Conservation (phyloP, 306 rosid species). For the Begonia fuchsioides region DNA sequence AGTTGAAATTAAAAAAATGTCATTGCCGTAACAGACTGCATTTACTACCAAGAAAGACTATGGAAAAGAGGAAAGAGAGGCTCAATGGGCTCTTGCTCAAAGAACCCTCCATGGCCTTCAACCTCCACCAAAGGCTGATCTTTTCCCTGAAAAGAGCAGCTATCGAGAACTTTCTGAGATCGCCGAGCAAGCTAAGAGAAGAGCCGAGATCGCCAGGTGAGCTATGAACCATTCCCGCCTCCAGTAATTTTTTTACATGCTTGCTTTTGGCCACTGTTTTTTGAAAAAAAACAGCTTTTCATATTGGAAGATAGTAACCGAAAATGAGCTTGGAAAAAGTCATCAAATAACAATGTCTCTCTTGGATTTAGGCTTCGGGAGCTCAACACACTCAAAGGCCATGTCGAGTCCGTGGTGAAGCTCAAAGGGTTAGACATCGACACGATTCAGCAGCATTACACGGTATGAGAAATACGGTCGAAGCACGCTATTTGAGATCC, state of each 20-base stretch:
- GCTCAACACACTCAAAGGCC: slow-evolving; percentile 90
- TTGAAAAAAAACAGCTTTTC: too few relatives aligned
- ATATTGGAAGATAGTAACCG: not conserved
- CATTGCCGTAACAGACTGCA: slow-evolving; percentile 56
- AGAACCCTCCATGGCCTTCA: slow-evolving; percentile 95
- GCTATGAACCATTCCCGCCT: not conserved
- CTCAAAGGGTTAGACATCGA: slow-evolving; percentile 92
- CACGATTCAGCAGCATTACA: slow-evolving; percentile 90
- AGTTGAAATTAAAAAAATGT: slow-evolving; percentile 3
- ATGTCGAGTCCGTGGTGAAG: slow-evolving; percentile 95
- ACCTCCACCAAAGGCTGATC: slow-evolving; percentile 43
- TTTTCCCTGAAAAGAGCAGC: slow-evolving; percentile 74
- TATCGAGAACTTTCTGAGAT: slow-evolving; percentile 93
- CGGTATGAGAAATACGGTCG: slow-evolving; percentile 37
- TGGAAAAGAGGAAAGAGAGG: slow-evolving; percentile 89
- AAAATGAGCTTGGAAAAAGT: not conserved
- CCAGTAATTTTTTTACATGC: too few relatives aligned
- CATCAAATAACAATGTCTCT: not conserved
- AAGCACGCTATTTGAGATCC: not conserved
- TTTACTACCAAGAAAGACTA: slow-evolving; percentile 98
- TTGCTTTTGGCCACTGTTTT: too few relatives aligned
- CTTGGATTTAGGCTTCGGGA: slow-evolving; percentile 64
- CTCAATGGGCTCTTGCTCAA: slow-evolving; percentile 99
- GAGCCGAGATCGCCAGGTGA: slow-evolving; percentile 98
- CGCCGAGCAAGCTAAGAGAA: slow-evolving; percentile 95